phyloP scores from a whole-genome alignment of 2,329 filamentous ascomycete genomes.

The Pyricularia pennisetigena region DNA sequence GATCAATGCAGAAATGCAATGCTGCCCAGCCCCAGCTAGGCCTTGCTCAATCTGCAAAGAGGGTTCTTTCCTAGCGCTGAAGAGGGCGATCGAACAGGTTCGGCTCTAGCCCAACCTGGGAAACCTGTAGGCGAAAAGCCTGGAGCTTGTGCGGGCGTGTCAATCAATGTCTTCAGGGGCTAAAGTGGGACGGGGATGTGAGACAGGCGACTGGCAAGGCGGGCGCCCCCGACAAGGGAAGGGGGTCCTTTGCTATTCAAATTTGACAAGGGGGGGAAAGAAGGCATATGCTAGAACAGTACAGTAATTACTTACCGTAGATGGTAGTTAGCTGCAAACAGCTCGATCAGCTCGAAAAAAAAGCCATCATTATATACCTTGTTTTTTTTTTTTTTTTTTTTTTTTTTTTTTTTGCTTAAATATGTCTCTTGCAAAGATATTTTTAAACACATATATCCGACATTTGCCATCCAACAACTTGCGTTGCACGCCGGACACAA shows the following conservation, averaged over 20 bases:
- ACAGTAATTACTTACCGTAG: no score
- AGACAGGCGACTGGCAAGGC: conserved; percentile 1
- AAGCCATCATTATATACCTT: background rate
- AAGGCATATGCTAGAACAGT: no score
- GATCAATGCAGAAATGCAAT: background rate
- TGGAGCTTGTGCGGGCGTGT: background rate
- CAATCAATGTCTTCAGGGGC: conserved; percentile 2
- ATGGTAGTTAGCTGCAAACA: background rate
- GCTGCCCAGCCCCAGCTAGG: background rate
- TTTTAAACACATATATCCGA: background rate
- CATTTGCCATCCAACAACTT: background rate
- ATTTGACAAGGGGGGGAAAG: background rate
- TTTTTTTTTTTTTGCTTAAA: background rate
- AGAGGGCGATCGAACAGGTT: background rate
- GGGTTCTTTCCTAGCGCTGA: background rate
- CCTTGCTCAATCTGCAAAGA: background rate
- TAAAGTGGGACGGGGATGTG: conserved; percentile 1
- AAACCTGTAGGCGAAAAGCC: no score
- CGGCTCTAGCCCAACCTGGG: no score
- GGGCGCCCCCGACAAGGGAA: background rate
- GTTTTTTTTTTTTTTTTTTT: background rate
- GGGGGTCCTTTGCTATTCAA: background rate
- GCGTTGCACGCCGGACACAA: background rate
- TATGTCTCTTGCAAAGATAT: background rate
- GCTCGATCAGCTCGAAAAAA: background rate